Percentiles rank a stretch among this genome's conserved stretches.
These are phyloP conservation scores for Hortiboletus flavorubellus DNA, from an alignment of 768 basidiomycete species.

Conservation along the genomic window DNA sequence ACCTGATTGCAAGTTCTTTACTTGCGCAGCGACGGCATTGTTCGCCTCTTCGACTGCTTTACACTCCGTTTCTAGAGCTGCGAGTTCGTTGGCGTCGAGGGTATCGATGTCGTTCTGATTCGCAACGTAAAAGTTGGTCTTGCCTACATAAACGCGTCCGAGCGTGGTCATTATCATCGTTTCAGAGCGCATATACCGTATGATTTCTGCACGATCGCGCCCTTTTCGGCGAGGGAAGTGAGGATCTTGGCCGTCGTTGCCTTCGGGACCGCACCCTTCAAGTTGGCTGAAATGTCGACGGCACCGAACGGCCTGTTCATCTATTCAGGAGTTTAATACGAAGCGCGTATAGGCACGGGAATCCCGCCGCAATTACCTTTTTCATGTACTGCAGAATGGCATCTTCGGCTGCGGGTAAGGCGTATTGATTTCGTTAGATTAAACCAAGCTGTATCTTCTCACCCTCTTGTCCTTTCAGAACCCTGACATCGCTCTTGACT, in stretches of 20 bases:
- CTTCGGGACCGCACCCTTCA: slow-evolving; percentile 88
- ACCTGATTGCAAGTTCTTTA: slow-evolving; percentile 43
- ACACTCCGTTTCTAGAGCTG: slow-evolving; percentile 57
- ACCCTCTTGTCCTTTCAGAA: slow-evolving; percentile 79
- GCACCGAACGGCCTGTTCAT: slow-evolving; percentile 95
- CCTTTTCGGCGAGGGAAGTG: slow-evolving; percentile 77
- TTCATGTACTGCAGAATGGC: slow-evolving; percentile 77
- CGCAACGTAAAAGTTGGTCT: slow-evolving; percentile 83
- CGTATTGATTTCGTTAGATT: not conserved
- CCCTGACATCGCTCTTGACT: slow-evolving; percentile 51
- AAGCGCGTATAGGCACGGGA: slow-evolving; percentile 5
- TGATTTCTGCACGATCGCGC: slow-evolving; percentile 73
- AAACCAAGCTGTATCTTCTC: not conserved
- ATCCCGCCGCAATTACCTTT: slow-evolving; percentile 38
- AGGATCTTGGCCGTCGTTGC: slow-evolving; percentile 83
- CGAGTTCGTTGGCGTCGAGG: slow-evolving; percentile 58
- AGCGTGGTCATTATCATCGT: not conserved
- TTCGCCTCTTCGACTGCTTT: slow-evolving; percentile 58
- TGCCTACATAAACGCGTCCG: slow-evolving; percentile 44
- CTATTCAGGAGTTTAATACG: slow-evolving; percentile 35
- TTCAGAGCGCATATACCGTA: slow-evolving; percentile 54
- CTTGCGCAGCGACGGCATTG: slow-evolving; percentile 46
- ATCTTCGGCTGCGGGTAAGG: slow-evolving; percentile 56
- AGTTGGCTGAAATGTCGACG: slow-evolving; percentile 86
- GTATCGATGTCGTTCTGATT: slow-evolving; percentile 73